Evolutionary conservation across 2,329 filamentous ascomycete genomes (phyloP), one percentile per base, ranked within the genome.

Genomic region (Fusarium xylarioides): DNA sequence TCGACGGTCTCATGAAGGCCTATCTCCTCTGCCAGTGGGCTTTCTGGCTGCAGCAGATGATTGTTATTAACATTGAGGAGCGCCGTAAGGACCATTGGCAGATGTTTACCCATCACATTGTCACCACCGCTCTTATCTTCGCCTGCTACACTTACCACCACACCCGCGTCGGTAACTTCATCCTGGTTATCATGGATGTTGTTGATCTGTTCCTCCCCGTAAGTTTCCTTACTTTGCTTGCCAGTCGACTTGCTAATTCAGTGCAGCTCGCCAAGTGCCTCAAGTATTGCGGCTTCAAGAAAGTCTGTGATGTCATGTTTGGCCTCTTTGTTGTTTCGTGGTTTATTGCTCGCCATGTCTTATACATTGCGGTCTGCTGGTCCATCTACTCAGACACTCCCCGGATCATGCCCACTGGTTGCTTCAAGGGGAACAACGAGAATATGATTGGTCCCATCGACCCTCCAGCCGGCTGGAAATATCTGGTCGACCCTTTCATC

Each of bases 1-100:
- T 97, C 66, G 85, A 86, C 21, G 91, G 91, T 14, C 82, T 93
- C 18, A 90, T 93, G 84, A 98, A 98, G 85, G 91, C 89, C 82
- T 99, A 99, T 83, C 93, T 97, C 78, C 87, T 99, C 37, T 91
- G 92, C 19, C 95, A 98, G 81, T 93, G 95, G 83, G 91, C 92
- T 30, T 98, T 98, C 82, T 98, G 94, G 92, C 83, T 98, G 53
- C 95, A 98, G 84, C 95, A 97, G 83, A 93, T 98, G 73, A 86
- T 98, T 37, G 94, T 98, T 65, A 94, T 98, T 81, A 92, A 98
- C 83, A 95, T 98, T 68, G 96, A 99, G 83, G 93, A 97, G 83
- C 91, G 93, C 74, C 90, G 96, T 78, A 98, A 98, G 84, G 96
- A 99, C 78, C 92, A 98, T 83, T 93, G 91, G 85, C 95, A 98